phyloP scores from a whole-genome alignment of 2,329 filamentous ascomycete genomes.

The Fusarium piperis region DNA sequence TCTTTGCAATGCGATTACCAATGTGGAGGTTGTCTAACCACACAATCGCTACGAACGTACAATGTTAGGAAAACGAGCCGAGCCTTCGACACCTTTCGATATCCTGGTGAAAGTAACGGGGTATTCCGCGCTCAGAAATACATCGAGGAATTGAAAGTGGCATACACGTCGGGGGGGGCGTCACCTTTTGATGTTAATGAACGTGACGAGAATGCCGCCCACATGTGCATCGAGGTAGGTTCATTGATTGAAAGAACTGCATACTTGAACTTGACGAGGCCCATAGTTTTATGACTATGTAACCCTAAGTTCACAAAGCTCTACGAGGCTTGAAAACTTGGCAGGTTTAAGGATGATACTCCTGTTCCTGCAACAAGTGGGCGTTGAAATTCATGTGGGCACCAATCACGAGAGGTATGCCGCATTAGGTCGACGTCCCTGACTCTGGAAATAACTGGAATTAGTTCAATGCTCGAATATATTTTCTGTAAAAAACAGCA shows the following conservation, averaged over 20 bases:
- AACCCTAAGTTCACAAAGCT: rapidly evolving
- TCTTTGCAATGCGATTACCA: background rate
- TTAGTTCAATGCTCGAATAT: background rate
- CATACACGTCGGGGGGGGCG: background rate
- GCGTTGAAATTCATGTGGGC: background rate
- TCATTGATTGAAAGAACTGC: background rate
- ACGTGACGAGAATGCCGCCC: rapidly evolving
- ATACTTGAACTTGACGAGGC: background rate
- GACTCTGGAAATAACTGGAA: background rate
- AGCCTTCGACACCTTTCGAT: background rate
- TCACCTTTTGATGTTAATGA: background rate
- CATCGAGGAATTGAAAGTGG: background rate
- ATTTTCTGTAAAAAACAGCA: rapidly evolving
- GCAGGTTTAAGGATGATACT: background rate
- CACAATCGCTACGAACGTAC: background rate
- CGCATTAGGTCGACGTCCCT: background rate
- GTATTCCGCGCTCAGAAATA: rapidly evolving
- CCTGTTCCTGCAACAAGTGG: background rate
- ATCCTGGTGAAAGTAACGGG: no score
- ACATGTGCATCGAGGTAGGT: background rate
- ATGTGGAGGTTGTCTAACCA: background rate
- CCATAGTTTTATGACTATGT: rapidly evolving
- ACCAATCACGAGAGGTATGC: background rate
- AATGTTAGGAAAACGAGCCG: background rate
- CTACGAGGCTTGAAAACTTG: background rate